A percentile compares a stretch with the other conserved stretches of the same genome.
phyloP scores from a whole-genome alignment of 768 basidiomycete genomes.

The Podaxis sp. region DNA sequence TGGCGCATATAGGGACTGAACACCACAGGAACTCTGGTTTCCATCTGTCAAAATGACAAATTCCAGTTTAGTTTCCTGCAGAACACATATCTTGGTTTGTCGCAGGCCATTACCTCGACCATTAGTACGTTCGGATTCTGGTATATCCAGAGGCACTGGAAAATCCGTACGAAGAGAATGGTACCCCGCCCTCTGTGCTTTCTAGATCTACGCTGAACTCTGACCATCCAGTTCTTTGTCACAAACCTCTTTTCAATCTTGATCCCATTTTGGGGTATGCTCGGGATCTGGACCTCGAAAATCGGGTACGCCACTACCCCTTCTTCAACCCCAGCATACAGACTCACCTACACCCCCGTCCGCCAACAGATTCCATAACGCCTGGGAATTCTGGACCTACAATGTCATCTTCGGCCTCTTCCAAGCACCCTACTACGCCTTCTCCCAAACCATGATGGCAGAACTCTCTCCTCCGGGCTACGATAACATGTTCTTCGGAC shows the following conservation, averaged over 20 bases:
- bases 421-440: conserved; percentile 87
- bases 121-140: conserved; percentile 74
- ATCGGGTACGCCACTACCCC: conserved; percentile 52
- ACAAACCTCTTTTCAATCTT: conserved; percentile 76
- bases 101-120: conserved; percentile 76
- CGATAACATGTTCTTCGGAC: conserved; percentile 87
- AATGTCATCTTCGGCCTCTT: conserved; percentile 79
- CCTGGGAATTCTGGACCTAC: conserved; percentile 90
- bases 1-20: conserved; percentile 60
- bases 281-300: conserved; percentile 78
- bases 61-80: conserved; percentile 81
- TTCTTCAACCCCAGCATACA: neutral
- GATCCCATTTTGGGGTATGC: conserved; percentile 85
- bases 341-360: neutral
- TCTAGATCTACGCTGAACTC: neutral
- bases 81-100: conserved; percentile 75
- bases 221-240: conserved; percentile 55
- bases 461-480: conserved; percentile 87
- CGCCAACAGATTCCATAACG: conserved; percentile 58
- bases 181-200: conserved; percentile 28
- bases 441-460: conserved; percentile 86
- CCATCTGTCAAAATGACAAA: conserved; percentile 79
- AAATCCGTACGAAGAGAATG: conserved; percentile 81
- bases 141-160: conserved; percentile 81
- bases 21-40: conserved; percentile 73